Evolutionary conservation across 192 early-diverging fungal genomes (phyloP), one percentile per base, ranked within the genome.

Genomic region (Podila epigama): DNA sequence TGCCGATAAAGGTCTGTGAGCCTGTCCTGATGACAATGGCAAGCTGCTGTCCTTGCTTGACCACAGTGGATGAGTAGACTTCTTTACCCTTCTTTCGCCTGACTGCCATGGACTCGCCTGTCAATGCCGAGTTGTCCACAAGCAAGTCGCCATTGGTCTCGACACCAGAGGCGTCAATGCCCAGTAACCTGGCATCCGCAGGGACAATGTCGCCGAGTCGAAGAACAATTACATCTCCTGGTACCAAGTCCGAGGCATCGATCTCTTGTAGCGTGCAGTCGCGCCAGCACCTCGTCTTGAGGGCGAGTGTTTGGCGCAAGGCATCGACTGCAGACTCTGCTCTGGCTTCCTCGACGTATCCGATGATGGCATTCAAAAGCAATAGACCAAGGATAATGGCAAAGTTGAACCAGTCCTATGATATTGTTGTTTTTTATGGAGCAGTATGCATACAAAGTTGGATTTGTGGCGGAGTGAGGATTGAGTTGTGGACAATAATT

Each of bases 161-260:
- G 55, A 93, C 91, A 37, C 90, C 90, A 22, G 85, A 83, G 33
- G 86, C 89, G 56, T 84, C 88, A 39, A 93, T 84, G 22, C 91
- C 92, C 51, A 94, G 80, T 29, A 94, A 58, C n/a, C 90, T 89
- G 41, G 79, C 87, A 70, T 97, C 95, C 31, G 95, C 95, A 55
- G 95, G 95, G 55, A 97, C 82, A 69, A 97, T 96, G 83, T 97
- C 95, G 58, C 95, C 95, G 52, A 96, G 83, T 63, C 95, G 94
- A 48, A 86, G 80, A 34, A 97, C 86, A 18, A 92, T 86, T 41
- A 97, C 84, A 61, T 96, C 95, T 40, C 95, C 95, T 13, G 95
- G 95, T 31, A 97, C 95, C 41, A 97, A 80, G 10, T 84, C 83
- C 58, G 59, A 67, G 3, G 89, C 85, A 51, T 93, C 89, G 4